phyloP scores from a whole-genome alignment of 345 rosid species.

The Salix viminalis region DNA sequence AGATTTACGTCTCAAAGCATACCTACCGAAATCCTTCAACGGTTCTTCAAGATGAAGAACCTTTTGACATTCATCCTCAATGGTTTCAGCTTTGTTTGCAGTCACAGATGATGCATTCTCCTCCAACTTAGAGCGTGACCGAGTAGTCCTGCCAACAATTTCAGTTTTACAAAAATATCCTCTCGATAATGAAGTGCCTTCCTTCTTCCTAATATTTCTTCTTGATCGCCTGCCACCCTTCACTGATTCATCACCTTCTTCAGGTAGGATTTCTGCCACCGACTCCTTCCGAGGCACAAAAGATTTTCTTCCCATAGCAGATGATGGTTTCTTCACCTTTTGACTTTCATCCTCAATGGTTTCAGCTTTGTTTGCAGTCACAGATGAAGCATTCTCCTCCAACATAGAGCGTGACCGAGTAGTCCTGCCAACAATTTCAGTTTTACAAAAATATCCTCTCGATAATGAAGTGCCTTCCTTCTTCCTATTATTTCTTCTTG shows the following conservation, averaged over 20 bases:
- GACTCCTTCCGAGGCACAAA: neutral
- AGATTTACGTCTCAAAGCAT: constrained; percentile 2
- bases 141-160: constrained; percentile 21
- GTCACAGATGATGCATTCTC: constrained; percentile 3
- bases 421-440: constrained; percentile 17
- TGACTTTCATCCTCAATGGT: neutral
- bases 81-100: neutral
- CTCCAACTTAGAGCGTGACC: constrained; percentile 16
- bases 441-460: constrained; percentile 1
- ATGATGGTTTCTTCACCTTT: no score
- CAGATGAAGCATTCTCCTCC: constrained; percentile 3
- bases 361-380: neutral
- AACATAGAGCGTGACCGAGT: constrained; percentile 24
- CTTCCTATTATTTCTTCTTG: neutral
- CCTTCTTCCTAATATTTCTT: neutral
- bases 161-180: constrained; percentile 7
- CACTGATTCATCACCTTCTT: constrained; percentile 4
- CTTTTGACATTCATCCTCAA: neutral
- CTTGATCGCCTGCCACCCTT: constrained; percentile 4
- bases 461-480: neutral
- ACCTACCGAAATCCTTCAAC: neutral
- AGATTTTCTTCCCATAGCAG: neutral
- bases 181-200: neutral
- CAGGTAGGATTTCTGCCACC: neutral
- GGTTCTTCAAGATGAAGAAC: neutral